These are phyloP conservation scores for Aspergillus taichungensis DNA, from an alignment of 495 filamentous ascomycete genomes.

Conservation along the genomic window DNA sequence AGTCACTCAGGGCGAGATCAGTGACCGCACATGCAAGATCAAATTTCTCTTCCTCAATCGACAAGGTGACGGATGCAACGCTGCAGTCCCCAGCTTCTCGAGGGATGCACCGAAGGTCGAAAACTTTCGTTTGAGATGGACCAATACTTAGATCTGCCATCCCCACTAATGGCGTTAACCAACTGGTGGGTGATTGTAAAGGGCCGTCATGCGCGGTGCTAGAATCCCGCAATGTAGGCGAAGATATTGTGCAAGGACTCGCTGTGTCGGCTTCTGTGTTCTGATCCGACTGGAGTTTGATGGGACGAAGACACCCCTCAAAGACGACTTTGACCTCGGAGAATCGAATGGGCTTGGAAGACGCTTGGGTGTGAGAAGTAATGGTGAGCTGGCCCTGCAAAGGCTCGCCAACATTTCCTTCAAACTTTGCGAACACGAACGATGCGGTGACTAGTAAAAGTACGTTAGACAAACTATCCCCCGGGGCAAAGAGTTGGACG, in stretches of 20 bases:
- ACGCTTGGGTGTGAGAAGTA: constrained; percentile 55
- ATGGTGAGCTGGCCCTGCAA: constrained; percentile 65
- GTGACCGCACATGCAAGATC: constrained; percentile 56
- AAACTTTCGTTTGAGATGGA: constrained; percentile 60
- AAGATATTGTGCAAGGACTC: constrained; percentile 17
- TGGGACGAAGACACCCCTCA: constrained; percentile 56
- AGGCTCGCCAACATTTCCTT: constrained; percentile 78
- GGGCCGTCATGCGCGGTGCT: constrained; percentile 19
- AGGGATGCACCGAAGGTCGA: constrained; percentile 61
- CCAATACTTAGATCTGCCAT: constrained; percentile 57
- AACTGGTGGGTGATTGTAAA: constrained; percentile 34
- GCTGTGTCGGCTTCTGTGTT: constrained; percentile 19
- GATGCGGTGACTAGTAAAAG: constrained; percentile 47
- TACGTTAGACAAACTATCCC: not conserved
- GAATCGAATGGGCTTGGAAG: constrained; percentile 55
- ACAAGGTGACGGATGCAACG: constrained; percentile 54
- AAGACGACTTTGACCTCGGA: constrained; percentile 57
- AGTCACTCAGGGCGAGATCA: constrained; percentile 31
- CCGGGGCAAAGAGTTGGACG: not conserved
- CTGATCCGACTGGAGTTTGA: constrained; percentile 35
- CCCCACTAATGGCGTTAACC: constrained; percentile 38
- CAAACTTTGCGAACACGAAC: constrained; percentile 62
- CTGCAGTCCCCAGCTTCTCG: constrained; percentile 72
- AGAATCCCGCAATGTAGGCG: constrained; percentile 27
- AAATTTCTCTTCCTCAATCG: constrained; percentile 55